Base-by-base conservation (phyloP, 257 asterid species). In the Echium plantagineum region DNA sequence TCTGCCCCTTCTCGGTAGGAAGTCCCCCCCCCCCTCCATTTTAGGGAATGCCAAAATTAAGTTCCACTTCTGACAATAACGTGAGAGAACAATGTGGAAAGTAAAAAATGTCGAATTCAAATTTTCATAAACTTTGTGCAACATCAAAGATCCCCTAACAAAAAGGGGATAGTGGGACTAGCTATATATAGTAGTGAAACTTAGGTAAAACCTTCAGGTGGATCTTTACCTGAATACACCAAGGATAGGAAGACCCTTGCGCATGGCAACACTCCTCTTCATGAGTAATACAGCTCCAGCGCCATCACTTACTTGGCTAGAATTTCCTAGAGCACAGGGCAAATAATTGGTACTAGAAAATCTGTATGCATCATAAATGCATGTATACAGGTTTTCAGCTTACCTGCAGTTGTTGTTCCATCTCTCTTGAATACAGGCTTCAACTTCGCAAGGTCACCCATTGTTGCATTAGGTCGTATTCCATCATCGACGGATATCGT, bases 401-500 rank as follows among this genome's bases (percentile, higher is more conserved):
- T 78, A 88, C 97, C 99, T 68, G 97, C 96, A 70, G 99, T 93
- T 65, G 99, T 93, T 21, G 99, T n/a, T 58, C 99, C 99, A 73
- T 89, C 95, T 69, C 89, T 93, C 89, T 93, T 93, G 81, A 93
- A 93, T 58, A 93, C 99, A 31, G 99, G 66, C 72, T 76, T 93
- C 80, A 93, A 80, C 78, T 89, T 93, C 62, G 71, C 87, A 69
- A 93, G 71, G 56, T 84, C 96, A 6, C 77, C 80, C 32, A 81
- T n/a, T 63, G 86, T 62, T 30, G 96, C 60, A 60, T 70, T 75
- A 72, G 99, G 86, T 67, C 99, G 78, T 63, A 89, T 86, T 56
- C 97, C 99, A 73, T 93, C 97, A 63, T 93, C 99, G 60, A 77
- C 86, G 32, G 96, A 83, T 70, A 93, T 80, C 1, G 91, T 89